Conservation (phyloP, 2,329 filamentous ascomycete genomes). For the Orbilia blumenaviensis region DNA sequence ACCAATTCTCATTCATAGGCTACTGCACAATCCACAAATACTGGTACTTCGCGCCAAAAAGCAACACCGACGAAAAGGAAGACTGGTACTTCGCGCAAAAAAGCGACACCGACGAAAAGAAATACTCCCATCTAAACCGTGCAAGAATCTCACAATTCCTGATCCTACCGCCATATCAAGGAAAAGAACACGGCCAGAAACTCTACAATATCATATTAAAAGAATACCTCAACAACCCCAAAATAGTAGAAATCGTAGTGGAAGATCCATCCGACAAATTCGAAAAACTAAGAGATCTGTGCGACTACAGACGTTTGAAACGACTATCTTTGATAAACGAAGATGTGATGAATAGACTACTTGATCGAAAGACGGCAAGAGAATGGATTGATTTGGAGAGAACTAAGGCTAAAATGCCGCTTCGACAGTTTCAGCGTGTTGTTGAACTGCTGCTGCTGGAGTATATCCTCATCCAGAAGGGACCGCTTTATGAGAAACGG, state of each 20-base stretch:
- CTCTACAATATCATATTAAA: constrained; percentile 84
- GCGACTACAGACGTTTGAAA: constrained; percentile 74
- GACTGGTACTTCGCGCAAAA: too few species aligned
- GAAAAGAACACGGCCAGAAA: constrained; percentile 77
- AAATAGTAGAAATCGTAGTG: constrained; percentile 84
- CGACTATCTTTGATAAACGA: constrained; percentile 65
- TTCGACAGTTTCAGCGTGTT: constrained; percentile 77
- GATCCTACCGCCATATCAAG: constrained; percentile 86
- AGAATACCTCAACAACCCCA: constrained; percentile 72
- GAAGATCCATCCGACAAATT: constrained; percentile 93
- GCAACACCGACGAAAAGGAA: background rate
- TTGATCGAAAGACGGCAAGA: constrained; percentile 67
- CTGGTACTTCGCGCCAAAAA: constrained; percentile 66
- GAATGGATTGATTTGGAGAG: constrained; percentile 26
- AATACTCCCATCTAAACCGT: constrained; percentile 28
- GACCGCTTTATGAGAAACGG: background rate
- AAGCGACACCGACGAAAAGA: constrained; percentile 62
- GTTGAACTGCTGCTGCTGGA: constrained; percentile 65
- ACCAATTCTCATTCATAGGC: constrained; percentile 83
- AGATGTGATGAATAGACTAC: constrained; percentile 62
- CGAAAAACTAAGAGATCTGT: constrained; percentile 79
- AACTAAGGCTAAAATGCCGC: constrained; percentile 70
- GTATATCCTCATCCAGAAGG: background rate
- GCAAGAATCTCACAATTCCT: constrained; percentile 88
- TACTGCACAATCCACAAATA: constrained; percentile 92